phyloP scores from a whole-genome alignment of 768 basidiomycete species.

The Leccinum rimulosum region DNA sequence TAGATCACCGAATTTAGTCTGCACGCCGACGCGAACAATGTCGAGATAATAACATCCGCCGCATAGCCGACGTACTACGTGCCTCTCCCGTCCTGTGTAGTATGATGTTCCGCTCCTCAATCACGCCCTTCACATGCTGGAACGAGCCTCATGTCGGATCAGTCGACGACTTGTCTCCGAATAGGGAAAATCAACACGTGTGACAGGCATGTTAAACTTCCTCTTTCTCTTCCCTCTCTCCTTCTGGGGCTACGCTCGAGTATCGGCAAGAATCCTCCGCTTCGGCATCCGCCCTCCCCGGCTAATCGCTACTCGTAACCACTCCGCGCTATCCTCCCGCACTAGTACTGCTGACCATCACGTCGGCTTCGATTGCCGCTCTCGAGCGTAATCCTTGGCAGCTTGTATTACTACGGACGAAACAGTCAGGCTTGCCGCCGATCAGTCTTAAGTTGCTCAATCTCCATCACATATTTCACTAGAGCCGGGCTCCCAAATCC shows the following conservation, averaged over 20 bases:
- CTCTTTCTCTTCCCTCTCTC: constrained; percentile 16
- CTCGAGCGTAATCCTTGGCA: neutral
- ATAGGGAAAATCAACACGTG: constrained; percentile 26
- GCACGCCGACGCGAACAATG: constrained; percentile 8
- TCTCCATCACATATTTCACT: neutral
- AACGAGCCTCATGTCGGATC: constrained; percentile 26
- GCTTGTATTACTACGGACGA: neutral
- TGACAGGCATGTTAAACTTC: constrained; percentile 18
- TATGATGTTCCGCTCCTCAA: constrained; percentile 9
- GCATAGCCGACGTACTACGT: neutral
- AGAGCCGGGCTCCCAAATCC: neutral
- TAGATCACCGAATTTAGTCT: neutral
- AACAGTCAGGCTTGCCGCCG: neutral
- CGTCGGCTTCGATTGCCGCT: constrained; percentile 6
- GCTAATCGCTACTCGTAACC: neutral
- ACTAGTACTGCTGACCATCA: neutral
- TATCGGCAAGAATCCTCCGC: constrained; percentile 5
- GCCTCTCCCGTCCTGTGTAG: neutral
- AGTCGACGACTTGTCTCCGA: constrained; percentile 6
- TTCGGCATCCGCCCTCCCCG: constrained; percentile 10
- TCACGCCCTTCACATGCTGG: constrained; percentile 19
- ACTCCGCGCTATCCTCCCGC: neutral
- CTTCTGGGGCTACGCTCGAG: neutral
- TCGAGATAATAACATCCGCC: constrained; percentile 3
- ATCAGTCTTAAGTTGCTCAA: neutral